These are phyloP conservation scores for Leishmania major DNA, from an alignment of 208 protist genomes.

Conservation along the genomic window DNA sequence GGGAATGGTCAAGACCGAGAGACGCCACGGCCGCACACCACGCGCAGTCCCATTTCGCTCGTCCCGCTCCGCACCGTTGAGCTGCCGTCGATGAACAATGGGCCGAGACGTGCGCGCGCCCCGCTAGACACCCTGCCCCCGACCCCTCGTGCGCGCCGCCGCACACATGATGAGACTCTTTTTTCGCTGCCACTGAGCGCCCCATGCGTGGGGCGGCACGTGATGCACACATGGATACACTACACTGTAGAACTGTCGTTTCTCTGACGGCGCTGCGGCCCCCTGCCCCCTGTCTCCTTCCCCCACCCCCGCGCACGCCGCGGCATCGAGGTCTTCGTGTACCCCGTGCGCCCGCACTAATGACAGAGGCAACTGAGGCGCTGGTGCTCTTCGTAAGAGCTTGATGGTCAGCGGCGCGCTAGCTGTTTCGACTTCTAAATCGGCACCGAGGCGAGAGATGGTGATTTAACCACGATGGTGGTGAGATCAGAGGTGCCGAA, in stretches of 20 bases:
- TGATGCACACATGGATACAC: conserved; percentile 25
- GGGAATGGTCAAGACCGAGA: conserved; percentile 30
- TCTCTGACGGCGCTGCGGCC: conserved; percentile 4
- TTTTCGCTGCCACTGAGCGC: conserved; percentile 15
- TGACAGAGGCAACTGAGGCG: conserved; percentile 1
- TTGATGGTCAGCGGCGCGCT: no score
- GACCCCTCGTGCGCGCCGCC: not conserved
- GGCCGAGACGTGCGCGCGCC: not conserved
- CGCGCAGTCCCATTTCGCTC: conserved; percentile 24
- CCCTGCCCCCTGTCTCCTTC: no score
- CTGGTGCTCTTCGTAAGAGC: not conserved
- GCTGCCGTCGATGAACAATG: not conserved
- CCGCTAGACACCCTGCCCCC: not conserved
- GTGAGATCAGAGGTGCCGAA: no score
- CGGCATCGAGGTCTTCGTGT: conserved; percentile 11
- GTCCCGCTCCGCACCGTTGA: conserved; percentile 18
- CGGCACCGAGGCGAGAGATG: no score
- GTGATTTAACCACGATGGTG: no score
- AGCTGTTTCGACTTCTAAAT: no score
- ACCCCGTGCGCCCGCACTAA: conserved; percentile 8
- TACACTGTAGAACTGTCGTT: conserved; percentile 17
- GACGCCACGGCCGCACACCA: not conserved
- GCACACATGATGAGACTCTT: conserved; percentile 9
- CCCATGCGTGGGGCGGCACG: conserved; percentile 7
- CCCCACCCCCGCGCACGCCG: not conserved